phyloP scores from a whole-genome alignment of 2,329 filamentous ascomycete genomes.

The Hypoxylon sp. region DNA sequence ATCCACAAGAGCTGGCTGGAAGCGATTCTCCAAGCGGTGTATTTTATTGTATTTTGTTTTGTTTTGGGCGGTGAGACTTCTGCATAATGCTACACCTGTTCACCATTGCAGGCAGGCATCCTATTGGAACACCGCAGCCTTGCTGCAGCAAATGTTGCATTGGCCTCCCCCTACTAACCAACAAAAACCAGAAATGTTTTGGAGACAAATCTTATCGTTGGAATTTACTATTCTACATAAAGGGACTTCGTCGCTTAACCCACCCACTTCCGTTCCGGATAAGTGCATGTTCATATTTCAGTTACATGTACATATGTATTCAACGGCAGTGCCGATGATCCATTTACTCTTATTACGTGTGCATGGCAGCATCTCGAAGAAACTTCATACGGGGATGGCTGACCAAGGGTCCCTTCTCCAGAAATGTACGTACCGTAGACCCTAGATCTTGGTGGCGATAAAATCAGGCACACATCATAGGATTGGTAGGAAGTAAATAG shows the following conservation, averaged over 20 bases:
- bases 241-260: slow-evolving; percentile 4
- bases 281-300: slow-evolving; percentile 18
- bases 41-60: slow-evolving; percentile 17
- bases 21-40: slow-evolving; percentile 38
- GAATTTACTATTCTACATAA: not conserved
- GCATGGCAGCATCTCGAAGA: slow-evolving; percentile 23
- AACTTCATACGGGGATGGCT: not conserved
- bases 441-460: slow-evolving; percentile 34
- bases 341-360: slow-evolving; percentile 28
- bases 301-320: slow-evolving; percentile 5
- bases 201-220: slow-evolving; percentile 33
- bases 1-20: slow-evolving; percentile 16
- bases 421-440: slow-evolving; percentile 14
- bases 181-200: slow-evolving; percentile 14
- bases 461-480: slow-evolving; percentile 37
- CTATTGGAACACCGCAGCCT: slow-evolving; percentile 47
- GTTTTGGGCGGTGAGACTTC: slow-evolving; percentile 47
- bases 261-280: slow-evolving; percentile 19
- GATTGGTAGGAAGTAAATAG: slow-evolving; percentile 20
- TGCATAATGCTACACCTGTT: slow-evolving; percentile 49
- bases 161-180: slow-evolving; percentile 36
- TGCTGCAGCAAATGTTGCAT: slow-evolving; percentile 47
- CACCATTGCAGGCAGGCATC: slow-evolving; percentile 45
- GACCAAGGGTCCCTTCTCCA: slow-evolving; percentile 6
- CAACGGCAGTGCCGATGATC: slow-evolving; percentile 23